Base-by-base conservation (phyloP, 2,329 filamentous ascomycete genomes). In the Fusarium coffeatum region DNA sequence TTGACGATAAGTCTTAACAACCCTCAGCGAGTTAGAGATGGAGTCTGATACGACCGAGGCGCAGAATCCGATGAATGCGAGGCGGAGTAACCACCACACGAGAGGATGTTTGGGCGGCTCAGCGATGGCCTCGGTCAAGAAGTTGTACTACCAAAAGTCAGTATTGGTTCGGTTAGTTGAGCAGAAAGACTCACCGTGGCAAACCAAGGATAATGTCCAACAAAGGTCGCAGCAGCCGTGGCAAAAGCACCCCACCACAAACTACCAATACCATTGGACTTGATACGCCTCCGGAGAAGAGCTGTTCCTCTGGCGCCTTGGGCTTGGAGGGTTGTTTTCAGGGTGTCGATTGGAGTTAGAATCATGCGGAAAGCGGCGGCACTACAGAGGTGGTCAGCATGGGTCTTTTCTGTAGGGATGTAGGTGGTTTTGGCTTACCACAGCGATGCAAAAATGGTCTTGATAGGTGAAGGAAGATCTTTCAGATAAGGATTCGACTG, bases 201-300 rank as follows among this genome's bases (percentile, higher is more conserved):
- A 59, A 85, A 85, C 83, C 83, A 85, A 6, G 83, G 83, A 42
- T 85, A 85, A 51, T 85, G 80, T 5, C 83, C 83, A 2, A 83
- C 83, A 61, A 85, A 85, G 0, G 83, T 85, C 1, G 83, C 83
- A 2, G 81, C 83, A 0, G 83, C 83, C 0, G 83, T 85, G 6
- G 83, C 83, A 48, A 85, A 76, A 0, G 83, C 83, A 13, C 83
- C 83, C 83, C 83, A 85, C 83, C 83, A 85, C 12, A 85, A 71
- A 56, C 82, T 85, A 3, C 81, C 82, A 5, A 84, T 28, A 0
- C 83, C 83, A 22, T 85, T 73, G 0, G 76, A 78, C 72, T 82
- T 83, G 69, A 85, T 77, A 3, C 83, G 80, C 45, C 80, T 80
- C 13, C 83, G 79, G 9, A 85, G 77, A 5, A 85, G 67, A 0